A percentile compares a stretch with the other conserved stretches of the same genome.
phyloP scores from a whole-genome alignment of 2,329 filamentous ascomycete genomes.

The Diplodia mutila region DNA sequence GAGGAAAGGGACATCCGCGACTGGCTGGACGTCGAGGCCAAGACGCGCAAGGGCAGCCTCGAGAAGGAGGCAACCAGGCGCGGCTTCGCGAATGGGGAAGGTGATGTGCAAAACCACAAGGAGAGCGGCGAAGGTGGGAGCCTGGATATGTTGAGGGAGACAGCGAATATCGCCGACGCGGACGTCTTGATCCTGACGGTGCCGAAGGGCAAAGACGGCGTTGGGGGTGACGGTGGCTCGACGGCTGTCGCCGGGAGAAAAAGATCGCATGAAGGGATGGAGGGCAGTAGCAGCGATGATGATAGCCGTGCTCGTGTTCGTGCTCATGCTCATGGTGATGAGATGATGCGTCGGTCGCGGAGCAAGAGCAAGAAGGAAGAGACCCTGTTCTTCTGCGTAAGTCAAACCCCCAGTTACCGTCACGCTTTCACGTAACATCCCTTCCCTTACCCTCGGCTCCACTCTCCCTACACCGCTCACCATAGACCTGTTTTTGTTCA shows the following conservation, averaged over 20 bases:
- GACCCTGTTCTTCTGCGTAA: slow-evolving; percentile 25
- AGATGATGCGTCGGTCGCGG: background rate
- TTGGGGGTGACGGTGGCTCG: background rate
- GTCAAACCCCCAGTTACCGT: background rate
- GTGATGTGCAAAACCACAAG: background rate
- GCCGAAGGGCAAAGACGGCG: background rate
- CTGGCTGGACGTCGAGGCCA: slow-evolving; percentile 56
- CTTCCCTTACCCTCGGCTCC: background rate
- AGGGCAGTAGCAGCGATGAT: background rate
- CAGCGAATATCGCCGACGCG: background rate
- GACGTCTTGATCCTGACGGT: background rate
- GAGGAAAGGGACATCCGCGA: slow-evolving; percentile 60
- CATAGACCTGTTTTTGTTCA: background rate
- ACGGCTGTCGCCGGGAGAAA: background rate
- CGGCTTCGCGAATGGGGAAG: background rate
- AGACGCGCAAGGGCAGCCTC: slow-evolving; percentile 40
- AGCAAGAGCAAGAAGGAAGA: slow-evolving; percentile 3
- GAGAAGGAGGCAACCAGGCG: background rate
- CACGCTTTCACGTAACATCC: background rate
- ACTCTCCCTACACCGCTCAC: background rate
- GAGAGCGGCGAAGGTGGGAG: background rate
- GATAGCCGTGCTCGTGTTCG: background rate
- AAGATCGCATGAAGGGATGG: background rate
- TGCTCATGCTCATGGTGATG: background rate
- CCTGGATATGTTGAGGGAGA: background rate